Evolutionary conservation across 371 early-diverging fungal genomes (phyloP).

Genomic region (Phascolomyces articulosus): DNA sequence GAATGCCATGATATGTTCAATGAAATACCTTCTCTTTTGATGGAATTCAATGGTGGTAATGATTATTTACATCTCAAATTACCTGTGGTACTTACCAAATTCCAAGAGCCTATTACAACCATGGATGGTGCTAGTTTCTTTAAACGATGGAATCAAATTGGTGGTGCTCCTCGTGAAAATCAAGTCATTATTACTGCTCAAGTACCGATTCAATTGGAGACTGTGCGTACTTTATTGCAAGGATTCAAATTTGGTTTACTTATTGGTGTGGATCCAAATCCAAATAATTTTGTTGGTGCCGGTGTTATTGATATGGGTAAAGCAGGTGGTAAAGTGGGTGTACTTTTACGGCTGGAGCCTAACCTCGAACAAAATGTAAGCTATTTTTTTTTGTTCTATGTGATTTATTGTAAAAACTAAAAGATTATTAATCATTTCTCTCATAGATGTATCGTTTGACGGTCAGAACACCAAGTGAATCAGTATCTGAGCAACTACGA

Average conservation of each 20-base stretch:
- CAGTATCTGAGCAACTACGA: constrained; percentile 64
- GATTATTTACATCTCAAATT: constrained; percentile 60
- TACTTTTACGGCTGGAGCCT: constrained; percentile 88
- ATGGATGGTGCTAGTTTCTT: constrained; percentile 88
- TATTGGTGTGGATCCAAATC: constrained; percentile 86
- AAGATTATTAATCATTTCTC: not conserved
- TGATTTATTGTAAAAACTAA: too few species aligned
- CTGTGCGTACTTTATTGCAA: constrained; percentile 52
- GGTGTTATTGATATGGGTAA: constrained; percentile 80
- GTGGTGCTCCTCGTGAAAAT: constrained; percentile 79
- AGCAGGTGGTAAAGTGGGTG: constrained; percentile 84
- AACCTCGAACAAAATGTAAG: constrained; percentile 87
- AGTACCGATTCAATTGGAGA: constrained; percentile 55
- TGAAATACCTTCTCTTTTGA: constrained; percentile 63
- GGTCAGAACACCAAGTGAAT: constrained; percentile 86
- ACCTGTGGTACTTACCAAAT: constrained; percentile 84
- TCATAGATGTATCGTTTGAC: constrained; percentile 90
- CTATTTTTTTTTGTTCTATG: not conserved
- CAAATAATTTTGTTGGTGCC: constrained; percentile 87
- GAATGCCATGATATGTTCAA: constrained; percentile 65
- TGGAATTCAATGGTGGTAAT: constrained; percentile 65
- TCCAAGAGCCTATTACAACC: constrained; percentile 80
- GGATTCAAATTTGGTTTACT: constrained; percentile 77
- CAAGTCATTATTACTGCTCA: constrained; percentile 73
- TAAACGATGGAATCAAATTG: constrained; percentile 94